Evolutionary conservation across 352 stramenopile genomes (phyloP).

Genomic region (Achlya hypogyna): DNA sequence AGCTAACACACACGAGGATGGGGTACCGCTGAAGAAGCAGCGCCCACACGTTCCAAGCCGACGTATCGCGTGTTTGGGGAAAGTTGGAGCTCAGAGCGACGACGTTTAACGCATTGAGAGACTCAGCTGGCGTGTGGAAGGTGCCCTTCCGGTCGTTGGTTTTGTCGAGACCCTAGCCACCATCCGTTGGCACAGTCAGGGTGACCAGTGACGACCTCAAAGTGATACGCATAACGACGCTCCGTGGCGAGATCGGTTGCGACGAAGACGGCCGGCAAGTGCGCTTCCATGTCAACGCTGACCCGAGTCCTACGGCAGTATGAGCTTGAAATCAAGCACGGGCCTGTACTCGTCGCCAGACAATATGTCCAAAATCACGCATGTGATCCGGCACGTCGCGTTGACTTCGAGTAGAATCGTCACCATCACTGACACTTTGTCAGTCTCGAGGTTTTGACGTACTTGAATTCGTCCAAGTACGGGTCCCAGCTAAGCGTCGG

Average conservation of each 20-base stretch:
- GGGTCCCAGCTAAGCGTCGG: background rate
- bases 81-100: constrained; percentile 63
- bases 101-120: constrained; percentile 31
- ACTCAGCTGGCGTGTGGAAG: constrained; percentile 45
- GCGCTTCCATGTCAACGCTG: constrained; percentile 23
- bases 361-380: constrained; percentile 53
- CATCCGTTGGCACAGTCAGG: background rate
- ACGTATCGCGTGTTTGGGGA: constrained; percentile 45
- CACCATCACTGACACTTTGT: constrained; percentile 23
- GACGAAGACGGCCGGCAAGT: constrained; percentile 39
- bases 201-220: constrained; percentile 31
- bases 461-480: constrained; percentile 6
- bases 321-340: background rate
- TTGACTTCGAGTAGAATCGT: constrained; percentile 63
- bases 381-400: constrained; percentile 37
- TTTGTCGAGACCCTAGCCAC: constrained; percentile 44
- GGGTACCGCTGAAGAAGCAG: constrained; percentile 30
- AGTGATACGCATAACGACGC: constrained; percentile 53
- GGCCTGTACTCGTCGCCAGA: constrained; percentile 31
- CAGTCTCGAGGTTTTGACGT: background rate
- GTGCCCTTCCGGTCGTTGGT: constrained; percentile 33
- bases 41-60: constrained; percentile 50
- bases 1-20: background rate
- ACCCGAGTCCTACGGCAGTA: constrained; percentile 25
- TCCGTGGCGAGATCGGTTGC: constrained; percentile 38